phyloP scores from a whole-genome alignment of 306 rosid species.

The Ormosia semicastrata region DNA sequence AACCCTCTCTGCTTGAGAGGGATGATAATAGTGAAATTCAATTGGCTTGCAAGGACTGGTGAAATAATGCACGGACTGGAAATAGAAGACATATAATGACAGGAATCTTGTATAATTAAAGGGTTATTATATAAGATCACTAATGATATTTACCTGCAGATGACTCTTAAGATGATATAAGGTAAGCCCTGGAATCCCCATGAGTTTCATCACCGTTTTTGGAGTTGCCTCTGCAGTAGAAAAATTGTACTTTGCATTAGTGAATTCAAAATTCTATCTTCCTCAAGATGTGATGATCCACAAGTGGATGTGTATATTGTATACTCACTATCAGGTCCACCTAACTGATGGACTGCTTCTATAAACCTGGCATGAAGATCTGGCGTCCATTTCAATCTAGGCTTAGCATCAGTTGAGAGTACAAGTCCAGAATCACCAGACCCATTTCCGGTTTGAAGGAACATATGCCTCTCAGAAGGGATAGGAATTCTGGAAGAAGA shows the following conservation, averaged over 20 bases:
- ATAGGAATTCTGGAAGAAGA: constrained; percentile 58
- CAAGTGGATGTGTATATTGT: neutral
- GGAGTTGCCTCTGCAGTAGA: constrained; percentile 83
- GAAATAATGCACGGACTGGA: neutral
- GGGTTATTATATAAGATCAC: neutral
- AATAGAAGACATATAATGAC: neutral
- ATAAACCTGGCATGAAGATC: constrained; percentile 85
- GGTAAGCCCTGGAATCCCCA: constrained; percentile 88
- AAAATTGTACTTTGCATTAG: neutral
- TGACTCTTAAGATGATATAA: constrained; percentile 88
- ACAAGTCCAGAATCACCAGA: constrained; percentile 76
- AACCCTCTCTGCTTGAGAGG: neutral
- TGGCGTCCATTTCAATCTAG: constrained; percentile 86
- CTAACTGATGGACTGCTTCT: constrained; percentile 80
- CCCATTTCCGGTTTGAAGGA: constrained; percentile 55
- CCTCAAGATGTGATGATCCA: neutral
- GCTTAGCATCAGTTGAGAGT: constrained; percentile 92
- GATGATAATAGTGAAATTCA: neutral
- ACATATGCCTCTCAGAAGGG: constrained; percentile 61
- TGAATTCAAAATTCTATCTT: neutral
- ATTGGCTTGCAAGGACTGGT: neutral
- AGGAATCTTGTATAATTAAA: neutral
- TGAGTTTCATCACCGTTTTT: constrained; percentile 89
- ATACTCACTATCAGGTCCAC: constrained; percentile 88
- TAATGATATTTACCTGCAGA: constrained; percentile 67